Percentiles rank a stretch among this genome's conserved stretches.
phyloP scores from a whole-genome alignment of 2,329 filamentous ascomycete species.

The Gyromitra esculenta region DNA sequence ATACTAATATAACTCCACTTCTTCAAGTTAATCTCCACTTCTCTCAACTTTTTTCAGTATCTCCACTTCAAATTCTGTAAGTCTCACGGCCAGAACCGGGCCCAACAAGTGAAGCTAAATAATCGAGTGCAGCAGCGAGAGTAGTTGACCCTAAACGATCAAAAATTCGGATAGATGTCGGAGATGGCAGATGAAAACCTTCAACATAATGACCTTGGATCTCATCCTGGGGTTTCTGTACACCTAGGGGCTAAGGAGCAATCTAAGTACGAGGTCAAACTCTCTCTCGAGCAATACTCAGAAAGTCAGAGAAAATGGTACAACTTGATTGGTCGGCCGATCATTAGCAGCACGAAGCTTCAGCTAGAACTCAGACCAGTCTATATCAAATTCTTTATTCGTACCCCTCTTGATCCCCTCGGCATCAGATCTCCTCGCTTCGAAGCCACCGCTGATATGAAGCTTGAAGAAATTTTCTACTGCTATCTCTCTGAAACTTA shows the following conservation, averaged over 20 bases:
- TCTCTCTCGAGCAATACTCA: not conserved
- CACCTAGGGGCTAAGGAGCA: not conserved
- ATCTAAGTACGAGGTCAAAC: not conserved
- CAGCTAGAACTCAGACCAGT: not conserved
- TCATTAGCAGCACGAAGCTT: not conserved
- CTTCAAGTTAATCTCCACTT: not conserved
- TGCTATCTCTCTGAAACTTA: conserved; percentile 15
- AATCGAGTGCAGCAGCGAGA: not conserved
- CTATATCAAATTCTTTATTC: conserved; percentile 6
- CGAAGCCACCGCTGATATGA: not conserved
- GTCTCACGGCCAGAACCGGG: not conserved
- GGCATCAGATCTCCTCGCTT: not conserved
- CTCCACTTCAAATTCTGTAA: not conserved
- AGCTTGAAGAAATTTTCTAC: conserved; percentile 3
- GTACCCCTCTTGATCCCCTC: conserved; percentile 1
- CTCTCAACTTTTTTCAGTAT: not conserved
- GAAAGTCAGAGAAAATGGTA: not conserved
- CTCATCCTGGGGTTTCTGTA: not conserved
- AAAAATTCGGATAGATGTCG: not conserved
- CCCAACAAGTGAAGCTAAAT: not conserved
- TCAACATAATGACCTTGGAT: not conserved
- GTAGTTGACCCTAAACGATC: not conserved
- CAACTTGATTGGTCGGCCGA: not conserved
- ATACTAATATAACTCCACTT: not conserved
- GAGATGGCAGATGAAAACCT: not conserved